Base-by-base conservation (phyloP, 257 asterid genomes). In the Przewalskia tangutica region DNA sequence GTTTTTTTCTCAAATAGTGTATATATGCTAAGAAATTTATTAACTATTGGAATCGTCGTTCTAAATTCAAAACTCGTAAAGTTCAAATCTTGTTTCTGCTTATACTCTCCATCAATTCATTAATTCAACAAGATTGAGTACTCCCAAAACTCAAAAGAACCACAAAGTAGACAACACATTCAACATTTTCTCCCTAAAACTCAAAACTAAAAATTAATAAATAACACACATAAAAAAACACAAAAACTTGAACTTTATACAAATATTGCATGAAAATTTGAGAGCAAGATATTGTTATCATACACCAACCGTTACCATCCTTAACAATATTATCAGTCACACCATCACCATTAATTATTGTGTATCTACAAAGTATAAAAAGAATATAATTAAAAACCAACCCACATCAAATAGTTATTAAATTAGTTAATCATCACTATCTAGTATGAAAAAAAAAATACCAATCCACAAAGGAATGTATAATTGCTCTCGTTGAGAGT, bases 401-500 rank as follows among this genome's bases (percentile, higher is more conserved):
- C 42, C 42, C 42, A 38, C 5, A 5, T 38, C 4, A 38, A 5
- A 2, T 27, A 27, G 32, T 27, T 27, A 27, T 27, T 27, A 27
- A 27, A 27, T 27, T 27, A 27, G 32, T 27, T 27, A 27, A 27
- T 27, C 32, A 27, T 27, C 32, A 27, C 0, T 27, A 23, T 23
- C 27, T 23, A 5, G 42, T 38, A 38, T 38, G 42, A 38, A 38
- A 38, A 38, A 38, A 38, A 38, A 38, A 1, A 38, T 2, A 4
- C 40, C 4, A 38, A 38, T 0, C 42, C 42, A 38, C 5, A 38
- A 38, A 38, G 4, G 4, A 4, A 38, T 0, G 5, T 4, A 5
- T 6, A 38, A 38, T 3, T 87, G 91, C 92, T 88, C 89, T 88
- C 81, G 88, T 88, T 91, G 97, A 93, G 96, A 91, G 96, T 91